phyloP scores from a whole-genome alignment of 495 filamentous ascomycete genomes.

The Lophium mytilinum region DNA sequence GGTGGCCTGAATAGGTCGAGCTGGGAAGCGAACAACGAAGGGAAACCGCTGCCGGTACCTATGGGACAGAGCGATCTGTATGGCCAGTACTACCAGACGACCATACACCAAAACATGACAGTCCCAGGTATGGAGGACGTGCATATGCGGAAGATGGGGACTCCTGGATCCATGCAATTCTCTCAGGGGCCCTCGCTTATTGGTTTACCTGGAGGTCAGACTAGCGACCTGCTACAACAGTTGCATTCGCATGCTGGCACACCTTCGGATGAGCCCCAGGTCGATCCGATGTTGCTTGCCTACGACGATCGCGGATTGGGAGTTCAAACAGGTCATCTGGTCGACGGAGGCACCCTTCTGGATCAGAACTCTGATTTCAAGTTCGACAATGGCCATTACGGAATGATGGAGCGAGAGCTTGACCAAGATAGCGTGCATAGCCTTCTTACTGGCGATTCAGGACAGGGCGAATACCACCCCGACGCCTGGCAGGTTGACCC shows the following conservation, averaged over 20 bases:
- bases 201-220: slow-evolving; percentile 46
- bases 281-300: slow-evolving; percentile 26
- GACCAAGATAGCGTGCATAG: slow-evolving; percentile 21
- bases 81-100: slow-evolving; percentile 53
- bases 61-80: slow-evolving; percentile 44
- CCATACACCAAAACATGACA: slow-evolving; percentile 12
- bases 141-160: slow-evolving; percentile 14
- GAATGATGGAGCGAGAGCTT: slow-evolving; percentile 18
- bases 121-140: slow-evolving; percentile 21
- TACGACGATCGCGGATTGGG: slow-evolving; percentile 9
- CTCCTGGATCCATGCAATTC: slow-evolving; percentile 23
- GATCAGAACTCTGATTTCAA: slow-evolving; percentile 16
- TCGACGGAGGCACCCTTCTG: background rate
- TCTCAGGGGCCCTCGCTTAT: slow-evolving; percentile 19
- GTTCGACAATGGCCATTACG: slow-evolving; percentile 16
- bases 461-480: slow-evolving; percentile 16
- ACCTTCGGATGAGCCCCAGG: slow-evolving; percentile 31
- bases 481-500: slow-evolving; percentile 25
- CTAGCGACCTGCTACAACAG: slow-evolving; percentile 45
- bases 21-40: slow-evolving; percentile 56
- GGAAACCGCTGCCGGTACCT: slow-evolving; percentile 47
- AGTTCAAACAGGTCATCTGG: background rate
- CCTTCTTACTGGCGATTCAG: slow-evolving; percentile 10
- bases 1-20: slow-evolving; percentile 41
- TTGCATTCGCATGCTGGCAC: slow-evolving; percentile 18